Base-by-base conservation (phyloP, 495 filamentous ascomycete genomes). In the Penicillium crystallinum region DNA sequence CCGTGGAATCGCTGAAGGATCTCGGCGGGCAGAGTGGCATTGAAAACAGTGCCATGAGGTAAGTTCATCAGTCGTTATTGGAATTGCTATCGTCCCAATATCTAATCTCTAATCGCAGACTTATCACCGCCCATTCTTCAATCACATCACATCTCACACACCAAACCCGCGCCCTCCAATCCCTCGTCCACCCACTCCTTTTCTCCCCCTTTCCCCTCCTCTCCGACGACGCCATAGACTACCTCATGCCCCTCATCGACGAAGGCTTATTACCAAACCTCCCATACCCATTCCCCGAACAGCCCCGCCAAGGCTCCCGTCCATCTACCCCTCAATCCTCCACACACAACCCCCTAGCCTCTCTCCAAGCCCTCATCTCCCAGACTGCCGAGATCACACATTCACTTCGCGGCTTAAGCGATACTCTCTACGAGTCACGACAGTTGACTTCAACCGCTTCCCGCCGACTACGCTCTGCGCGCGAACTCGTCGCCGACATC, bases 371-470 rank as follows among this genome's bases (percentile, higher is more conserved):
- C 30, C 72, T 77, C 5, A 70, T 77, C 52, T 68, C 77, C 2
- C 76, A 75, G 62, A 96, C 90, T 0, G 69, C 83, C 21, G 89
- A 93, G 36, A 79, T 97, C 14, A 82, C 89, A 27, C 77, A 84
- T 47, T 86, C 89, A 2, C 84, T 98, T 38, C 87, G 87, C 52
- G 82, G 87, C 57, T 77, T 98, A 6, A 86, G 87, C n/a, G 93
- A 98, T 65, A 90, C 88, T 0, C 77, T 97, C 18, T 91, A 97
- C 68, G 95, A 97, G 84, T 86, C 83, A n/a, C 81, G 89, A 3
- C 93, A 98, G 64, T 84, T 88, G 0, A 91, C 87, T 1, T 84
- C 83, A 1, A 84, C 83, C 0, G 93, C 93, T 10, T 83, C 85
- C 4, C 77, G 93, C 27, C 74, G 87, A 27, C 72, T 97, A 27